Conservation (phyloP, 441 rosid genomes). For the Bocquillonia castaneifolia region DNA sequence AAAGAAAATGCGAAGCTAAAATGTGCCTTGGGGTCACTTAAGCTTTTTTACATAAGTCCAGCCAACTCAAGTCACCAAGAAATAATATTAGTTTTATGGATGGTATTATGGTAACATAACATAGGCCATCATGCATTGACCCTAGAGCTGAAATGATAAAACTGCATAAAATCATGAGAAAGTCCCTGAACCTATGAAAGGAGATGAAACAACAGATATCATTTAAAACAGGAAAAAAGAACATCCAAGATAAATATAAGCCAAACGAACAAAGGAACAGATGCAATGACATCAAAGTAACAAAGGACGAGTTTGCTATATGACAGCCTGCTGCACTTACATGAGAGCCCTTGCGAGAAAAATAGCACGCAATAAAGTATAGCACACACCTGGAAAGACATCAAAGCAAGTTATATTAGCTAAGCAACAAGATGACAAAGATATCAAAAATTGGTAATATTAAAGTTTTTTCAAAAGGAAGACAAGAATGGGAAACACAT, state of each 20-base stretch:
- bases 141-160: background rate
- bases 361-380: constrained; percentile 76
- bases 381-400: constrained; percentile 65
- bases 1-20: background rate
- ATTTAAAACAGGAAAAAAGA: background rate
- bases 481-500: constrained; percentile 2
- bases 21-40: background rate
- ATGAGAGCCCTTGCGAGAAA: constrained; percentile 80
- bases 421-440: background rate
- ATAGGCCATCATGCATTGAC: background rate
- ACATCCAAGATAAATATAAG: no score
- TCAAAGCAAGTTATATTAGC: constrained; percentile 25
- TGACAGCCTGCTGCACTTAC: constrained; percentile 43
- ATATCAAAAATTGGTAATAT: constrained; percentile 3
- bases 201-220: background rate
- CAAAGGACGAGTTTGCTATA: constrained; percentile 10
- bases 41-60: background rate
- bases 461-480: background rate
- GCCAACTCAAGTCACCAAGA: constrained; percentile 1
- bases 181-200: background rate
- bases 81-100: background rate
- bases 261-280: background rate
- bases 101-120: background rate
- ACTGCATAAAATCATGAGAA: background rate
- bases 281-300: constrained; percentile 1